phyloP scores from a whole-genome alignment of 257 asterid species.

The Catharanthus roseus region DNA sequence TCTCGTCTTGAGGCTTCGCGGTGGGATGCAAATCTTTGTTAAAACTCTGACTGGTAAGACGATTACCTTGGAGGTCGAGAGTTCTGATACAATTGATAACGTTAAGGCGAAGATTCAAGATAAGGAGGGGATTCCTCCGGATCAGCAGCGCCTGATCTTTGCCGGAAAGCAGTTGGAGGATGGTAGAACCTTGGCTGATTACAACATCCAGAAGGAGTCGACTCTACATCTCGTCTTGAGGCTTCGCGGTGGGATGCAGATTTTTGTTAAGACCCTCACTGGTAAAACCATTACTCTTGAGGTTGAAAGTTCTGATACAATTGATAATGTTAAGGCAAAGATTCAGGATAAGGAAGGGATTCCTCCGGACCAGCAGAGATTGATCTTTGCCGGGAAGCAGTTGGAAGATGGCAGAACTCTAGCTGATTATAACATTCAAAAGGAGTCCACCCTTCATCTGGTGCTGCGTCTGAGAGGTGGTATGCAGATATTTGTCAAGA shows the following conservation, averaged over 20 bases:
- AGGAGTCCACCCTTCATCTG: neutral
- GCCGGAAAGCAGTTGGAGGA: neutral
- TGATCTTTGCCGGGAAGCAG: neutral
- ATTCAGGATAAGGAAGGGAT: neutral
- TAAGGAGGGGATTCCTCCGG: neutral
- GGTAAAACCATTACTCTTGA: neutral
- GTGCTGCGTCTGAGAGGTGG: constrained; percentile 1
- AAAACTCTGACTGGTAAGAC: neutral
- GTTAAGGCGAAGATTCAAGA: neutral
- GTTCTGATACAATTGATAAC: neutral
- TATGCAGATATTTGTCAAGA: neutral
- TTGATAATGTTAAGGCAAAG: neutral
- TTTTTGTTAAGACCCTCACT: neutral
- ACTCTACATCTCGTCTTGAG: neutral
- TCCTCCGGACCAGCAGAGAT: neutral
- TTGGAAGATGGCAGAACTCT: neutral
- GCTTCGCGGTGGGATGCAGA: neutral
- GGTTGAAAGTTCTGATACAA: neutral
- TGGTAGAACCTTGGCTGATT: neutral
- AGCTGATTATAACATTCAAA: neutral
- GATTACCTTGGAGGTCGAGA: neutral
- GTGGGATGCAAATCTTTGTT: neutral
- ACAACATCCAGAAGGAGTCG: neutral
- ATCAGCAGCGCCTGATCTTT: neutral
- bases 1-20: neutral